Percentiles rank a stretch among this genome's conserved stretches.
phyloP scores from a whole-genome alignment of 1,284 basidiomycete genomes.

The Pseudozyma thailandica region DNA sequence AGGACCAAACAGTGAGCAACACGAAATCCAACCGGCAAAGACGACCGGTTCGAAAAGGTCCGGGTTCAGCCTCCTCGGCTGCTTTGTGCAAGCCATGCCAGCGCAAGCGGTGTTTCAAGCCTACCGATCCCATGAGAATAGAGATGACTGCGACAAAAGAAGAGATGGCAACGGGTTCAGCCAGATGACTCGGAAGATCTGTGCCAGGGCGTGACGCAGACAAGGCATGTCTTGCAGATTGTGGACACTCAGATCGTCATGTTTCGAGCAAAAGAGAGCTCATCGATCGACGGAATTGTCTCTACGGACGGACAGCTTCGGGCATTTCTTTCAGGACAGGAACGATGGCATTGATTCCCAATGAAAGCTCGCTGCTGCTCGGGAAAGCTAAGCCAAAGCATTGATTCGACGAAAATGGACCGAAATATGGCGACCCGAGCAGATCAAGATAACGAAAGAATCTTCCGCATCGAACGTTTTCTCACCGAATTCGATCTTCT shows the following conservation, averaged over 20 bases:
- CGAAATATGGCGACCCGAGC: no score
- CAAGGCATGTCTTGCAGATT: constrained; percentile 6
- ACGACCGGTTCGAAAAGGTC: no score
- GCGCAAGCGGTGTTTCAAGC: not conserved
- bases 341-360: no score
- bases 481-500: not conserved
- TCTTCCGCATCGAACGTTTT: constrained; percentile 7
- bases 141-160: not conserved
- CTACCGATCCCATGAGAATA: no score
- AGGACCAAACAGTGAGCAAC: no score
- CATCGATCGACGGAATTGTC: not conserved
- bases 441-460: not conserved
- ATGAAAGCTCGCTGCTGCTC: no score
- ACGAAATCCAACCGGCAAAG: no score
- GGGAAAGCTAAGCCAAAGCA: no score
- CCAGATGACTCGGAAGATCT: not conserved
- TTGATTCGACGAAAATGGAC: no score
- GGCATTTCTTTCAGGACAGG: no score
- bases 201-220: constrained; percentile 1
- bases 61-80: no score
- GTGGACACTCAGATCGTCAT: constrained; percentile 1
- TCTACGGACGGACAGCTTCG: not conserved
- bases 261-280: no score
- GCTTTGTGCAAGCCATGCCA: not conserved
- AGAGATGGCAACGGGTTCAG: not conserved